phyloP scores from a whole-genome alignment of 306 rosid genomes.

The Vicia sativa region DNA sequence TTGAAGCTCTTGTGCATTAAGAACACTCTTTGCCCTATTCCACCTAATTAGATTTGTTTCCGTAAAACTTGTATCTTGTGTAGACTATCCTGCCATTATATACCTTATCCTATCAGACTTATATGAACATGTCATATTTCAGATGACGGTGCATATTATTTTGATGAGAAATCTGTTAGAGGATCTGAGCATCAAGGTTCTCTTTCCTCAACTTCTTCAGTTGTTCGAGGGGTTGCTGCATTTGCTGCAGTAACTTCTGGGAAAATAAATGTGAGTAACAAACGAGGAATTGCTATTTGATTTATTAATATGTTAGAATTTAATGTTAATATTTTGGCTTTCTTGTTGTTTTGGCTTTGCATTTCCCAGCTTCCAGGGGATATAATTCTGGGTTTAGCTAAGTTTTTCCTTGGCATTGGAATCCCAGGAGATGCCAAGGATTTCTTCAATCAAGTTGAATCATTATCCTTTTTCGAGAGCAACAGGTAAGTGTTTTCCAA shows the following conservation, averaged over 20 bases:
- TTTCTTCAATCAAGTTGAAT: slow-evolving; percentile 85
- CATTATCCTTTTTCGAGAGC: slow-evolving; percentile 78
- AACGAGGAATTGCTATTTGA: slow-evolving; percentile 12
- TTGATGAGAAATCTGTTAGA: slow-evolving; percentile 82
- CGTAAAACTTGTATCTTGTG: neutral
- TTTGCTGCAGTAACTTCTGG: slow-evolving; percentile 72
- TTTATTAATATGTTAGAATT: slow-evolving; percentile 18
- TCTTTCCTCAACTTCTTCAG: slow-evolving; percentile 88
- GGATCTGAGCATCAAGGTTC: slow-evolving; percentile 71
- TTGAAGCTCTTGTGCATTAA: slow-evolving; percentile 33
- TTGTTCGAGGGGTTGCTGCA: slow-evolving; percentile 80
- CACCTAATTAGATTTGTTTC: neutral
- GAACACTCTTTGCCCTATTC: slow-evolving; percentile 5
- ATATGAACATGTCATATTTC: slow-evolving; percentile 36
- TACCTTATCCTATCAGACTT: slow-evolving; percentile 34
- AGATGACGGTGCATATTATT: slow-evolving; percentile 90
- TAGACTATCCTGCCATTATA: slow-evolving; percentile 9
- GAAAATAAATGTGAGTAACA: slow-evolving; percentile 67
- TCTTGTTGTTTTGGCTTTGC: slow-evolving; percentile 37
- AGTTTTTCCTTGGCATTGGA: slow-evolving; percentile 90
- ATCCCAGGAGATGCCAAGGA: slow-evolving; percentile 91
- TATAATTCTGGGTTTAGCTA: slow-evolving; percentile 85
- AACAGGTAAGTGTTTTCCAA: slow-evolving; percentile 62
- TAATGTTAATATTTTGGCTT: slow-evolving; percentile 43
- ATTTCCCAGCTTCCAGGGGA: slow-evolving; percentile 77